Evolutionary conservation across 352 stramenopile species (phyloP).

Genomic region (Phytophthora syringae): DNA sequence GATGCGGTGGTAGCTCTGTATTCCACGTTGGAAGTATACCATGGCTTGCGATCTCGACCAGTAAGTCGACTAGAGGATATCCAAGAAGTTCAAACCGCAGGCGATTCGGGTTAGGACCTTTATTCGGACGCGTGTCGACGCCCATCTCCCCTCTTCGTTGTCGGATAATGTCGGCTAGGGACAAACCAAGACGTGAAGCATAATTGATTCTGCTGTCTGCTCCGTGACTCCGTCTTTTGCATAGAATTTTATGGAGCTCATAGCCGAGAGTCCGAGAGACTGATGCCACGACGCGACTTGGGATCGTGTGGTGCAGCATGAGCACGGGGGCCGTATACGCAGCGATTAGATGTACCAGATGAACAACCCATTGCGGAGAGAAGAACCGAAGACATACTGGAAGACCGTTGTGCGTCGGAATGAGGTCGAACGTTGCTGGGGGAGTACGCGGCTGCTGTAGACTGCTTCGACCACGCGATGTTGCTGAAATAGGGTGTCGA

Average conservation of each 20-base stretch:
- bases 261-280: not conserved
- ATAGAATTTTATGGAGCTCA: not conserved
- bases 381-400: constrained; percentile 7
- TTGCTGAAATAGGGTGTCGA: not conserved
- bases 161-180: not conserved
- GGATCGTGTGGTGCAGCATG: not conserved
- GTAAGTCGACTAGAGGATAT: not conserved
- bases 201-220: constrained; percentile 1
- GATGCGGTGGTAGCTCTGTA: not conserved
- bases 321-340: not conserved
- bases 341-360: constrained; percentile 1
- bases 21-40: constrained; percentile 8
- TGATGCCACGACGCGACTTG: not conserved
- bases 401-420: constrained; percentile 5
- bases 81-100: not conserved
- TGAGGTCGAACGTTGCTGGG: constrained; percentile 4
- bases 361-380: constrained; percentile 12
- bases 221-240: not conserved
- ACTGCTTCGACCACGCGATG: not conserved
- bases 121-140: constrained; percentile 10
- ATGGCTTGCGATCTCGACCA: not conserved
- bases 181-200: not conserved
- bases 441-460: constrained; percentile 11
- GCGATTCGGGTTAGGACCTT: constrained; percentile 1
- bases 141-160: not conserved